These are phyloP conservation scores for Nicotiana sylvestris DNA, from an alignment of 257 asterid genomes.

Conservation along the genomic window DNA sequence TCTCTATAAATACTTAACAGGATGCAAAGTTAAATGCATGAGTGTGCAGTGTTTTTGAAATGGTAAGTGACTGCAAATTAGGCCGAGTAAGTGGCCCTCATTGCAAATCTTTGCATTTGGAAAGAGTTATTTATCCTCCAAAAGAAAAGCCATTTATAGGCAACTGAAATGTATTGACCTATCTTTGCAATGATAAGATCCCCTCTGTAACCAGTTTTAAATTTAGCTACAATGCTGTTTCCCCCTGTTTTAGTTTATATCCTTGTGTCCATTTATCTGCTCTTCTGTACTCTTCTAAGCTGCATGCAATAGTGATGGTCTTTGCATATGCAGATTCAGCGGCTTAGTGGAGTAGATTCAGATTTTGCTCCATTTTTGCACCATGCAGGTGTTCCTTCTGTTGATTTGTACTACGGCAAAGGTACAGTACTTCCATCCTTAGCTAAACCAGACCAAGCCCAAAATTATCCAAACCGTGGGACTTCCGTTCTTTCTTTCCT, in stretches of 20 bases:
- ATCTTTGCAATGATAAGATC: background rate
- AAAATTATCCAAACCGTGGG: background rate
- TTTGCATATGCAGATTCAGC: conserved; percentile 45
- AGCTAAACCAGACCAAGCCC: background rate
- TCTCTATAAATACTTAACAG: too few species aligned
- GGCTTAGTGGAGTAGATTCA: conserved; percentile 87
- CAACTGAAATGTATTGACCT: background rate
- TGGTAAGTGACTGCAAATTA: background rate
- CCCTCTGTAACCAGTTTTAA: background rate
- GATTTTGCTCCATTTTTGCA: conserved; percentile 91
- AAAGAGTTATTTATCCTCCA: background rate
- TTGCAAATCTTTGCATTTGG: background rate
- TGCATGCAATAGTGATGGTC: background rate
- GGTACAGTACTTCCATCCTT: conserved; percentile 33
- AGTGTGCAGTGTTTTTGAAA: background rate
- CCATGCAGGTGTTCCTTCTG: conserved; percentile 79
- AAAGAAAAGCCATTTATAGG: background rate
- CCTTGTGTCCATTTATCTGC: background rate
- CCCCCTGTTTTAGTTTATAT: background rate
- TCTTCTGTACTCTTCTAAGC: background rate
- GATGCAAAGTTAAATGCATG: too few species aligned
- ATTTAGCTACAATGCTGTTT: background rate
- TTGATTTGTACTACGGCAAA: conserved; percentile 78
- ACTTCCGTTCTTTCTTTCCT: background rate
- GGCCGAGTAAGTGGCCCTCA: background rate